Evolutionary conservation across 371 early-diverging fungal species (phyloP), one percentile per base, ranked within the genome.

Genomic region (Smittium mucronatum): DNA sequence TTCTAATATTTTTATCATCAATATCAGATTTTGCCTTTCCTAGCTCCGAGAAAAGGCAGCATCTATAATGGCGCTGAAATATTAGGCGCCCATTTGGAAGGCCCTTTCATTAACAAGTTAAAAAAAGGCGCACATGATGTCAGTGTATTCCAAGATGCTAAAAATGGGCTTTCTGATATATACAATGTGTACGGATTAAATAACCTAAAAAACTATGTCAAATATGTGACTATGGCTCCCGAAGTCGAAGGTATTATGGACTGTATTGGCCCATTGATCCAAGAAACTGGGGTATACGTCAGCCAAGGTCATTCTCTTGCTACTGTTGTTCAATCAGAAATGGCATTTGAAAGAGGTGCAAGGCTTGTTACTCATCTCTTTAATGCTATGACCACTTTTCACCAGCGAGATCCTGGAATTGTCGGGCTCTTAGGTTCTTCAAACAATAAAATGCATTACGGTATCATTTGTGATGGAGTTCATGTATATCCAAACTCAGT

Each of bases 11-110:
- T n/a, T n/a, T 86, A 83, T 87, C 28, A 61, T 30, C 5, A 32
- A 30, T 16, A 11, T 57, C 32, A 67, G 67, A 58, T 68, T 1
- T 81, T 92, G 25, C 86, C 88, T 16, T 81, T 85, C 47, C 79
- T 91, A 65, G 83, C 83, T 34, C 85, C 83, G 36, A 85, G 90
- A 67, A 77, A 82, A n/a, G 93, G 92, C 68, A 84, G 82, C 5
- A 80, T 81, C 32, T 74, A 78, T n/a, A 80, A 76, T 34, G 91
- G 91, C 26, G 92, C 93, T 15, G 86, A 86, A 35, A 84, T 92
- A n/a, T 80, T 93, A 15, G 93, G 84, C 26, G 90, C 89, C 8
- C 93, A 93, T 75, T 74, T 91, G 25, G 93, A 93, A 75, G 92
- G 92, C 1, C 92, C 92, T 26, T 93, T 93, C 74, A 89, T 92